phyloP scores from a whole-genome alignment of 108 stramenopile species.

The Pseudonitzschia multiseries region DNA sequence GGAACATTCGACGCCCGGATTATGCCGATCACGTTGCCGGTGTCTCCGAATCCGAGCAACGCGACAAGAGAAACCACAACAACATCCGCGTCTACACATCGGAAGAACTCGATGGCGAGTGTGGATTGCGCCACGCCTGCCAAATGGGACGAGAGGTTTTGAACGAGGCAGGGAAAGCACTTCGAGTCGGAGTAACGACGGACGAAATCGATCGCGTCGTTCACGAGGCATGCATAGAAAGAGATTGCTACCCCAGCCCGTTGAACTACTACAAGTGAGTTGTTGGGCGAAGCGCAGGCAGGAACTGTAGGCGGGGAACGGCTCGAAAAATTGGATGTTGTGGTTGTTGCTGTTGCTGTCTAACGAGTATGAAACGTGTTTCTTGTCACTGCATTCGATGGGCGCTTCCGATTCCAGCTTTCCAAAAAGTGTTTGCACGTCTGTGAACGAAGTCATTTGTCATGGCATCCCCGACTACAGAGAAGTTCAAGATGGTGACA shows the following conservation, averaged over 20 bases:
- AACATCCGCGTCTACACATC: slow-evolving; percentile 75
- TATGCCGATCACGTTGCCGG: slow-evolving; percentile 80
- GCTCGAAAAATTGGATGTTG: no score
- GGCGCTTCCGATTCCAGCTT: slow-evolving; percentile 33
- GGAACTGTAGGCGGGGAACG: no score
- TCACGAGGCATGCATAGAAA: slow-evolving; percentile 90
- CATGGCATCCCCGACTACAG: slow-evolving; percentile 92
- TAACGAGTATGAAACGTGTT: no score
- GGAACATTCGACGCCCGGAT: slow-evolving; percentile 72
- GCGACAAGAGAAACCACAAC: slow-evolving; percentile 65
- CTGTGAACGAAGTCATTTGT: slow-evolving; percentile 97
- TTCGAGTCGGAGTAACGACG: slow-evolving; percentile 92
- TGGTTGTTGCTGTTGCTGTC: no score
- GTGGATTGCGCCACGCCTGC: slow-evolving; percentile 88
- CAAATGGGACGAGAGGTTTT: slow-evolving; percentile 95
- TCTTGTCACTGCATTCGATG: no score
- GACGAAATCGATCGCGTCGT: slow-evolving; percentile 97
- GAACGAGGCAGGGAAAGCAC: slow-evolving; percentile 87
- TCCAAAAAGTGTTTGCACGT: slow-evolving; percentile 96
- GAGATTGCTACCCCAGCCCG: slow-evolving; percentile 95
- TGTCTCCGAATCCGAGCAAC: slow-evolving; percentile 65
- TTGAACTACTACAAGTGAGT: slow-evolving; percentile 92
- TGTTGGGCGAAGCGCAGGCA: not conserved
- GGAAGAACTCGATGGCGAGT: slow-evolving; percentile 85
- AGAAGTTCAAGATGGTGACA: slow-evolving; percentile 93